Evolutionary conservation across 345 rosid species (phyloP).

Genomic region (Pseudoturritis turrita): DNA sequence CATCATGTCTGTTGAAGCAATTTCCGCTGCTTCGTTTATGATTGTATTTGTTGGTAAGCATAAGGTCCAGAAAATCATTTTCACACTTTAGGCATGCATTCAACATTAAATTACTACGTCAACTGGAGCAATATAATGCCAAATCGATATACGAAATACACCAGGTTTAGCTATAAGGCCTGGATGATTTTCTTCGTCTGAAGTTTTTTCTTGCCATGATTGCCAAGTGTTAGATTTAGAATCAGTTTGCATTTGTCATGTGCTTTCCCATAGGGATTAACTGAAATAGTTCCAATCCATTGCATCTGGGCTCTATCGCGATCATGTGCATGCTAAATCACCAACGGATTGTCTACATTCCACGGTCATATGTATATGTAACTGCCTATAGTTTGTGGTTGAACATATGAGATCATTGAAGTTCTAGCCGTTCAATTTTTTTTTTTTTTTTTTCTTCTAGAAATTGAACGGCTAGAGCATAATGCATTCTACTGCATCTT

Average conservation of each 20-base stretch:
- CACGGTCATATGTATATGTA: not conserved
- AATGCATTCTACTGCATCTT: not conserved
- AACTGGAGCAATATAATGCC: not conserved
- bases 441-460: too few relatives aligned
- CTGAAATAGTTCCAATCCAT: not conserved
- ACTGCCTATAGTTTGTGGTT: not conserved
- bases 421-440: too few relatives aligned
- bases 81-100: not conserved
- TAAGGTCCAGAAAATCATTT: not conserved
- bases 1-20: conserved; percentile 79
- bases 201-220: not conserved
- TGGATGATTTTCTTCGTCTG: not conserved
- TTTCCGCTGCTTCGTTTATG: conserved; percentile 78
- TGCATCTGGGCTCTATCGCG: not conserved
- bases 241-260: not conserved
- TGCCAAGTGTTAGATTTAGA: not conserved
- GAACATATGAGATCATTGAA: not conserved
- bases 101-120: not conserved
- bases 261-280: not conserved
- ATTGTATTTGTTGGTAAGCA: conserved; percentile 79
- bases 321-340: conserved; percentile 2
- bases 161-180: not conserved
- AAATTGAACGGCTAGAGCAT: not conserved
- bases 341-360: not conserved
- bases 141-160: not conserved